phyloP scores from a whole-genome alignment of 768 basidiomycete genomes.

The Pleurotus tuber-regium region DNA sequence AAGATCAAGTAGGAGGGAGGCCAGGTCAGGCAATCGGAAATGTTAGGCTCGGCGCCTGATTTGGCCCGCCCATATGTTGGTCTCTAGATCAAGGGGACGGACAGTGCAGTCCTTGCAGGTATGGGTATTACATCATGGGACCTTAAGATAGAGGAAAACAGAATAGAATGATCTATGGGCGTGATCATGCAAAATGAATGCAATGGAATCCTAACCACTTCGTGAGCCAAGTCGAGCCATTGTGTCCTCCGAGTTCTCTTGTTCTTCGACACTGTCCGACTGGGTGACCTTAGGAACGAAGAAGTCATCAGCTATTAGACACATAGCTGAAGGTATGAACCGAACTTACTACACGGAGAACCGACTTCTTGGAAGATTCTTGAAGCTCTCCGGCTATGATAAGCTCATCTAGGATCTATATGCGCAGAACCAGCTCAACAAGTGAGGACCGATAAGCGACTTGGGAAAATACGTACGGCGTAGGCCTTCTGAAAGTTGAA shows the following conservation, averaged over 20 bases:
- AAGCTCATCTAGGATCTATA: constrained; percentile 85
- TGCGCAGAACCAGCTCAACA: too few species aligned
- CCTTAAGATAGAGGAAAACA: constrained; percentile 31
- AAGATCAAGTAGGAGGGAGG: too few species aligned
- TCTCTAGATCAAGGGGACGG: too few species aligned
- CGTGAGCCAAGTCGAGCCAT: constrained; percentile 76
- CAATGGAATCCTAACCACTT: constrained; percentile 50
- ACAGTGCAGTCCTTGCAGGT: too few species aligned
- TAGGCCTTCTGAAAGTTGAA: constrained; percentile 99
- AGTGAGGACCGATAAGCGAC: neutral
- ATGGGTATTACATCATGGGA: constrained; percentile 42
- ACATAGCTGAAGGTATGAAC: neutral
- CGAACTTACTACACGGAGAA: constrained; percentile 53
- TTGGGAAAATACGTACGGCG: constrained; percentile 44
- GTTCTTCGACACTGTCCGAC: constrained; percentile 80
- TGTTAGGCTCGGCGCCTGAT: too few species aligned
- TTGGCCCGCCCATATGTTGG: too few species aligned
- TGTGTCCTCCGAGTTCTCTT: constrained; percentile 80
- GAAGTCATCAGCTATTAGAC: too few species aligned
- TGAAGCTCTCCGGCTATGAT: constrained; percentile 93
- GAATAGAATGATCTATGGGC: constrained; percentile 14
- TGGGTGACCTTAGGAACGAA: constrained; percentile 84
- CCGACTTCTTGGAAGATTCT: constrained; percentile 80
- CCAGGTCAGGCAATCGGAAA: too few species aligned
- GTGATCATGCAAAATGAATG: constrained; percentile 14